Percentiles rank a stretch among this genome's conserved stretches.
Conservation (phyloP, 495 filamentous ascomycete species). For the Glarea lozoyensis region DNA sequence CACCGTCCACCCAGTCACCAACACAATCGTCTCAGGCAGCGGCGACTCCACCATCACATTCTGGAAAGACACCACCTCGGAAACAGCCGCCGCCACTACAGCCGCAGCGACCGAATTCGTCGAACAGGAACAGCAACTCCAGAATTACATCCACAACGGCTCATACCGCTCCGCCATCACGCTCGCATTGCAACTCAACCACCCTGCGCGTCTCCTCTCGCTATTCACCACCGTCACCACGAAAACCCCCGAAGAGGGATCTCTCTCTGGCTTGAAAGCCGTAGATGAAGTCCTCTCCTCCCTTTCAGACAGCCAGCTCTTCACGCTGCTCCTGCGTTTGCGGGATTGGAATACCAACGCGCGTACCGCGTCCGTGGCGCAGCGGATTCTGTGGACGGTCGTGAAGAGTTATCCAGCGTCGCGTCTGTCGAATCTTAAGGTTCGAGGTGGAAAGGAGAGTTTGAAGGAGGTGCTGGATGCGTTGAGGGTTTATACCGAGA, state of each 20-base stretch:
- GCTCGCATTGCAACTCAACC: constrained; percentile 84
- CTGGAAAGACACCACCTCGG: constrained; percentile 87
- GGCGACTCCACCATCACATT: constrained; percentile 87
- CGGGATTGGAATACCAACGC: constrained; percentile 97
- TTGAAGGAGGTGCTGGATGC: constrained; percentile 77
- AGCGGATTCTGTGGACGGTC: constrained; percentile 73
- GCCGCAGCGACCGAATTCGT: constrained; percentile 67
- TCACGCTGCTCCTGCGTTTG: constrained; percentile 64
- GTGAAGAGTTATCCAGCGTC: constrained; percentile 68
- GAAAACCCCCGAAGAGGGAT: constrained; percentile 46
- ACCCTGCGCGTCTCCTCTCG: constrained; percentile 73
- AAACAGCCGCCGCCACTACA: constrained; percentile 61
- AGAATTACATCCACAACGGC: constrained; percentile 80
- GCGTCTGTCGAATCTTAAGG: constrained; percentile 47
- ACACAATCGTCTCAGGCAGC: constrained; percentile 77
- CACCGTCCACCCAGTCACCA: constrained; percentile 54
- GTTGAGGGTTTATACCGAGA: constrained; percentile 78
- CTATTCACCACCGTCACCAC: constrained; percentile 74
- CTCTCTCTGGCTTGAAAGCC: constrained; percentile 60
- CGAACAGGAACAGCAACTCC: constrained; percentile 85
- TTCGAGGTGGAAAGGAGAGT: constrained; percentile 57
- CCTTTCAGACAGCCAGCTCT: constrained; percentile 78
- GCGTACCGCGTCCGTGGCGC: constrained; percentile 72
- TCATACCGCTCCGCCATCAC: constrained; percentile 89
- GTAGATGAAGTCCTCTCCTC: constrained; percentile 77